These are phyloP conservation scores for Penicillium sp. DNA, from an alignment of 2,329 filamentous ascomycete species.

Conservation along the genomic window DNA sequence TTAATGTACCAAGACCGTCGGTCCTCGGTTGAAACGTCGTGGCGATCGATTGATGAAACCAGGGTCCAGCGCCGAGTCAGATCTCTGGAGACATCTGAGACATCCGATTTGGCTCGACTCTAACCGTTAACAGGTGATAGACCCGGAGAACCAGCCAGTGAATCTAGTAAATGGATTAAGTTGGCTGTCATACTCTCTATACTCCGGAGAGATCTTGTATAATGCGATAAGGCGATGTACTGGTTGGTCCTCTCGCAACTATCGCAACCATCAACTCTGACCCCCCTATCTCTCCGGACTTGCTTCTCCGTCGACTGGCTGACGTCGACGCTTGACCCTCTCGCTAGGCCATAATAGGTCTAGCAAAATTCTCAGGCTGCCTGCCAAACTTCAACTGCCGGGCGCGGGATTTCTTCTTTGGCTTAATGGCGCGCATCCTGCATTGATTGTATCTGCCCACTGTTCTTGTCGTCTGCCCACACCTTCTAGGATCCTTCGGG, in stretches of 20 bases:
- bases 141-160: neutral
- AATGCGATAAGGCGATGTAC: too few relatives aligned
- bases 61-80: conserved; percentile 27
- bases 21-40: conserved; percentile 7
- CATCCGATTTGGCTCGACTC: neutral
- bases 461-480: neutral
- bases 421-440: neutral
- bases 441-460: neutral
- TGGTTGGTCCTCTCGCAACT: neutral
- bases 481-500: neutral
- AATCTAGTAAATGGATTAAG: neutral
- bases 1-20: neutral
- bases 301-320: neutral
- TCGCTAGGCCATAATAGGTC: conserved; percentile 14
- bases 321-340: conserved; percentile 1
- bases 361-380: conserved; percentile 13
- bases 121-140: neutral
- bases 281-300: neutral
- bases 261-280: neutral
- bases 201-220: too few relatives aligned
- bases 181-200: neutral
- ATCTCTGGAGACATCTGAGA: conserved; percentile 14
- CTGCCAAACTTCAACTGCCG: conserved; percentile 26
- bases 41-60: conserved; percentile 19
- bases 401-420: conserved; percentile 11